Evolutionary conservation across 2,329 filamentous ascomycete genomes (phyloP).

Genomic region (Aspergillus pseudoterreus): DNA sequence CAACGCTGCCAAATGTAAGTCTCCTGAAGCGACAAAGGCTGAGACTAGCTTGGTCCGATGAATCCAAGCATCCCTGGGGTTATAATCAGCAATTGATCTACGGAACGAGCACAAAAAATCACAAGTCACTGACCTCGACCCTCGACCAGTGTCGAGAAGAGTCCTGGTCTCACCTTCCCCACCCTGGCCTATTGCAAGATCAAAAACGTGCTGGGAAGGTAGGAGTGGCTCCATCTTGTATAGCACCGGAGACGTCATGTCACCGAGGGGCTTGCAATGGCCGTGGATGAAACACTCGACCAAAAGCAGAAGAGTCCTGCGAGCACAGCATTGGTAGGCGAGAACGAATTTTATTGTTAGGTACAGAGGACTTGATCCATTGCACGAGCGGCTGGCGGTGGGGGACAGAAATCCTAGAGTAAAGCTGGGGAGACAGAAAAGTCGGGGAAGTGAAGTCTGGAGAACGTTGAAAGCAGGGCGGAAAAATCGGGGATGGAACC

Average conservation of each 20-base stretch:
- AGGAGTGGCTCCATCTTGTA: conserved; percentile 2
- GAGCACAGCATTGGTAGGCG: neutral
- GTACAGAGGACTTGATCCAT: neutral
- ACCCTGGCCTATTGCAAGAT: neutral
- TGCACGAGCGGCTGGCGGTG: neutral
- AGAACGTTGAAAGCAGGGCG: neutral
- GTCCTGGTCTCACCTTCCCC: neutral
- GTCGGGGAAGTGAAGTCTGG: neutral
- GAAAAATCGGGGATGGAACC: neutral
- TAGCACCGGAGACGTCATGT: neutral
- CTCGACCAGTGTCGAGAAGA: neutral
- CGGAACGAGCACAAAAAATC: no score
- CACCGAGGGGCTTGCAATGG: neutral
- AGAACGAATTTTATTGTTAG: neutral
- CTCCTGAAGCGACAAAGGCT: conserved; percentile 21
- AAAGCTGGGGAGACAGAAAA: neutral
- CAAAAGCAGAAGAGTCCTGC: neutral
- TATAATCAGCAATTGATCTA: neutral
- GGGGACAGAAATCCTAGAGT: neutral
- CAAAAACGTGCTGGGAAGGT: conserved; percentile 4
- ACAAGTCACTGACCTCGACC: conserved; percentile 3
- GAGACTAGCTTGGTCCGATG: conserved; percentile 19
- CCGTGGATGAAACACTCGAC: neutral
- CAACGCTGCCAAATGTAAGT: conserved; percentile 20
- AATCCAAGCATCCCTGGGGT: conserved; percentile 18